These are phyloP conservation scores for Echeveria elegans DNA, from an alignment of 164 flowering plant genomes.

Conservation along the genomic window DNA sequence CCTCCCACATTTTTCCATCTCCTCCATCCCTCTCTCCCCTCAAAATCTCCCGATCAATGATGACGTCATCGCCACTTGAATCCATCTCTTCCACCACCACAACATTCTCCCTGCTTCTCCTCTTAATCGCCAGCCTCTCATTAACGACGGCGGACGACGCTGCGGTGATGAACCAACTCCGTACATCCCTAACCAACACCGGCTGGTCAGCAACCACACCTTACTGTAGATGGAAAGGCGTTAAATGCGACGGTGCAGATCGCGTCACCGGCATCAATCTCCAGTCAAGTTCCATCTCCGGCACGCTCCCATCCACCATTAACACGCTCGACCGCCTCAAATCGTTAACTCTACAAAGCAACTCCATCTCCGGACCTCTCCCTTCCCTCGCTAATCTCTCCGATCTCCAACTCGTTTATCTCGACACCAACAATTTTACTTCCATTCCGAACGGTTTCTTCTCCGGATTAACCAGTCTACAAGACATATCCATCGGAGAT, in stretches of 20 bases:
- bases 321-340: slow-evolving; percentile 31
- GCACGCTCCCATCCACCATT: slow-evolving; percentile 32
- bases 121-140: slow-evolving; percentile 12
- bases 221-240: slow-evolving; percentile 42
- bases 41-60: too few relatives aligned
- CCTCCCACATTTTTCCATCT: too few relatives aligned
- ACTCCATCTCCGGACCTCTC: slow-evolving; percentile 35
- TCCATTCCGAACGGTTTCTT: slow-evolving; percentile 23
- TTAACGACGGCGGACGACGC: slow-evolving; percentile 32
- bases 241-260: slow-evolving; percentile 27
- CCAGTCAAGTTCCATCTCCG: slow-evolving; percentile 27
- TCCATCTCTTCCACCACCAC: too few relatives aligned
- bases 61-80: too few relatives aligned
- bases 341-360: slow-evolving; percentile 32
- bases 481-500: slow-evolving; percentile 17
- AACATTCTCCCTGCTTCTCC: slow-evolving; percentile 10
- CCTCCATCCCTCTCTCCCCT: too few relatives aligned
- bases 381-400: slow-evolving; percentile 37
- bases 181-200: slow-evolving; percentile 18
- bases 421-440: slow-evolving; percentile 40
- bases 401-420: slow-evolving; percentile 19
- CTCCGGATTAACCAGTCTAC: slow-evolving; percentile 31
- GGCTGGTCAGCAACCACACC: slow-evolving; percentile 27
- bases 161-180: slow-evolving; percentile 28
- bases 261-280: slow-evolving; percentile 39